These are phyloP conservation scores for Tylopilus cervinicoccineus DNA, from an alignment of 768 basidiomycete species.

Conservation along the genomic window DNA sequence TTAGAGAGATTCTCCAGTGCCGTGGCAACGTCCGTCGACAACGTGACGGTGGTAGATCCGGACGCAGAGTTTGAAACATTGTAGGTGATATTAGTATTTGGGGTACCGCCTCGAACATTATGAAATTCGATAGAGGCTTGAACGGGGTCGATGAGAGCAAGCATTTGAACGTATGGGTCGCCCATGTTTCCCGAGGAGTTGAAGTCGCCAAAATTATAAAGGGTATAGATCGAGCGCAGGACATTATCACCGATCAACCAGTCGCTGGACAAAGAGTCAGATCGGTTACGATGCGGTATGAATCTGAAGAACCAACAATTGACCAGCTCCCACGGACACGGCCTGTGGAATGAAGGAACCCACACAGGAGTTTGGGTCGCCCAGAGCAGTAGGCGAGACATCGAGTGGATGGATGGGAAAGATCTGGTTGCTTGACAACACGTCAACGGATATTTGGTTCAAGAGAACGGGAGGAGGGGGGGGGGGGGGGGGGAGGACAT, in stretches of 20 bases:
- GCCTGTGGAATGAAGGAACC: constrained; percentile 73
- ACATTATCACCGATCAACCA: constrained; percentile 83
- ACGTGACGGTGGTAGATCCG: constrained; percentile 43
- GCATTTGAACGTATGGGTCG: constrained; percentile 72
- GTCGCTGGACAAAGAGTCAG: constrained; percentile 46
- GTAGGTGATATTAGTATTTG: constrained; percentile 67
- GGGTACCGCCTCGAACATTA: constrained; percentile 56
- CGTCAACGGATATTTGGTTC: constrained; percentile 11
- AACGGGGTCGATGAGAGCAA: constrained; percentile 65
- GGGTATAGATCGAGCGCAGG: constrained; percentile 74
- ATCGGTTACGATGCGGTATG: neutral
- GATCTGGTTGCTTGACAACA: constrained; percentile 54
- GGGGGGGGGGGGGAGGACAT: too few relatives aligned
- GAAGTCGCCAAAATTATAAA: constrained; percentile 85
- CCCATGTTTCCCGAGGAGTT: constrained; percentile 61
- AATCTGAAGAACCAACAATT: constrained; percentile 52
- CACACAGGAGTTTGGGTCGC: constrained; percentile 51
- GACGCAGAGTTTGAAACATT: constrained; percentile 42
- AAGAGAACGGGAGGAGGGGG: constrained; percentile 5
- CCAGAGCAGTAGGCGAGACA: constrained; percentile 47
- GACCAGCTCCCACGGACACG: constrained; percentile 52
- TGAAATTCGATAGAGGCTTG: constrained; percentile 72
- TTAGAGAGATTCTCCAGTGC: constrained; percentile 61
- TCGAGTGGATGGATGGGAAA: constrained; percentile 82
- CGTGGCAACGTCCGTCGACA: constrained; percentile 55